Evolutionary conservation across 2,329 filamentous ascomycete species (phyloP), one percentile per base, ranked within the genome.

Genomic region (Fusarium pilosicola): DNA sequence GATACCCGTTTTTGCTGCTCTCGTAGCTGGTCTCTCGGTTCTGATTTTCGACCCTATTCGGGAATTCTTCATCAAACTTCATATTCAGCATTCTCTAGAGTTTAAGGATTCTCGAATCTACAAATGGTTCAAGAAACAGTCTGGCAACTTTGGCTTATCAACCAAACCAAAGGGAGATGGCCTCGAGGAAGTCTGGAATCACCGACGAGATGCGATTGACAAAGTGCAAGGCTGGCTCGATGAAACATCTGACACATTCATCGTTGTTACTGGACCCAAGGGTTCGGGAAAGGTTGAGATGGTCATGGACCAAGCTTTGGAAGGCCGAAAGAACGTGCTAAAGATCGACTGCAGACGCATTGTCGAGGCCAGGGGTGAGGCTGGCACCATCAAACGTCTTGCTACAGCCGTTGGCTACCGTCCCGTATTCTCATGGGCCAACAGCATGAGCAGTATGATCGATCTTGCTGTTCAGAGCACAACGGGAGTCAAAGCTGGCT

Each of bases 381-480:
- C 92, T 13, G 90, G 91, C 6, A 97, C 94, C 1, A 97, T 99
- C 77, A 90, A 90, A 68, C 91, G 92, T 45, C 91, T 96, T 11
- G 96, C 96, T 2, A 84, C 86, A 4, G 90, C 95, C 73, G 95
- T 98, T 55, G 96, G 96, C 14, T 98, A 98, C 80, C 88, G 93
- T 14, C 96, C 96, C 0, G 91, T 99, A 1, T 99, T 99, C 81
- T 97, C 94, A 0, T 98, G 95, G 94, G 93, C 97, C 84, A 98
- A 98, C 82, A 97, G 91, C 78, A 90, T 98, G 74, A 97, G 94
- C 83, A 97, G 95, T 80, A 90, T 98, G 83, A 87, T 97, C 73
- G 96, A 98, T 77, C 88, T 98, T 42, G 96, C 96, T 28, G 94
- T 96, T 3, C 96, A 98, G 81, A 94, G 95, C 76, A 96, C 96